Percentiles rank a stretch among this genome's conserved stretches.
Evolutionary conservation across 2,329 filamentous ascomycete species (phyloP).

Genomic region (Sporothrix euskadiensis): DNA sequence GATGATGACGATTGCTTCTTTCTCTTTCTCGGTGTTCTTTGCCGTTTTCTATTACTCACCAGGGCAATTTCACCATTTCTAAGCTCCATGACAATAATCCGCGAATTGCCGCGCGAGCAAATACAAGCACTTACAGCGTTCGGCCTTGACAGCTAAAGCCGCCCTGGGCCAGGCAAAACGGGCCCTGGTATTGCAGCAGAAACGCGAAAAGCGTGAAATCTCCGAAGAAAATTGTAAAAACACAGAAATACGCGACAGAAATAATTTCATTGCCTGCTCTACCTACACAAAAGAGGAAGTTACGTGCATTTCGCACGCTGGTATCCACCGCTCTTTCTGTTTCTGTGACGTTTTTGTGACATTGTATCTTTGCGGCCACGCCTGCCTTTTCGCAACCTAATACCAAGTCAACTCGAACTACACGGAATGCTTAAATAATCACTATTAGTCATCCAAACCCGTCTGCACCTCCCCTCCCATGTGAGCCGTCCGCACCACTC

Average conservation of each 20-base stretch:
- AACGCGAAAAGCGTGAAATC: neutral
- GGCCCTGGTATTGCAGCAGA: neutral
- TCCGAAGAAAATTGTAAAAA: neutral
- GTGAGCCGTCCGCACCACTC: neutral
- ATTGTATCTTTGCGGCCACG: neutral
- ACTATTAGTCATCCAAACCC: constrained; percentile 17
- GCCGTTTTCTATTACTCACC: constrained; percentile 13
- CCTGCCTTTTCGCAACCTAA: neutral
- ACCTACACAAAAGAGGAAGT: constrained; percentile 9
- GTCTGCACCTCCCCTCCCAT: neutral
- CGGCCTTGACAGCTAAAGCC: neutral
- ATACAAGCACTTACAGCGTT: constrained; percentile 6
- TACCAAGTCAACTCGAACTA: neutral
- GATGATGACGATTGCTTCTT: neutral
- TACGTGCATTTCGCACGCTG: neutral
- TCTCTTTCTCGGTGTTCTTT: neutral
- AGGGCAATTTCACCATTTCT: constrained; percentile 19
- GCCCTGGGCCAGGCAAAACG: neutral
- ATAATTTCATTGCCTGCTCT: neutral
- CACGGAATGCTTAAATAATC: constrained; percentile 21
- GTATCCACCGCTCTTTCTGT: constrained; percentile 20
- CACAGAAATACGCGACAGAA: neutral
- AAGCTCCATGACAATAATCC: constrained; percentile 20
- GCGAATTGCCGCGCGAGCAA: constrained; percentile 9
- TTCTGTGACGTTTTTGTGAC: neutral